Evolutionary conservation across 805 yeast species (phyloP).

Genomic region (Maudiozyma bulderi): DNA sequence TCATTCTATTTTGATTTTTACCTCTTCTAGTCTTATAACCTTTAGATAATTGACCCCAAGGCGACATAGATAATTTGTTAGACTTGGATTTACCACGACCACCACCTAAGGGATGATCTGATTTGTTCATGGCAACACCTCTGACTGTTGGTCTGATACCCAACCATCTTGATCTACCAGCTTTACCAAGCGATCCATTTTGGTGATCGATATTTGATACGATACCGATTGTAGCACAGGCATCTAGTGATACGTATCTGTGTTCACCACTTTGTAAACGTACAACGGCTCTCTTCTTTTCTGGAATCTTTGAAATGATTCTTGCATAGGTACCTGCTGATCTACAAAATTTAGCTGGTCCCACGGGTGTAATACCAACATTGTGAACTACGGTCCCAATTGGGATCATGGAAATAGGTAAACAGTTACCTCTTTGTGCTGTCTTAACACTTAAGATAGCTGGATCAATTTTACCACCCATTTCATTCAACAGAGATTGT

Average conservation of each 20-base stretch:
- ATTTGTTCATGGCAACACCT: slow-evolving; percentile 97
- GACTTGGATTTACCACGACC: slow-evolving; percentile 99
- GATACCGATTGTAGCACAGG: slow-evolving; percentile 89
- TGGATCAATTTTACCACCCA: slow-evolving; percentile 89
- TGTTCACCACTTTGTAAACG: slow-evolving; percentile 88
- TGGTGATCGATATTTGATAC: slow-evolving; percentile 91
- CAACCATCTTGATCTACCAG: slow-evolving; percentile 86
- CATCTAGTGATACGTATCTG: slow-evolving; percentile 73
- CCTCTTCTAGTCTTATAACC: slow-evolving; percentile 93
- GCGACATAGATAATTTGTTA: slow-evolving; percentile 85
- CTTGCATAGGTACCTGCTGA: slow-evolving; percentile 95
- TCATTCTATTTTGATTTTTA: slow-evolving; percentile 71
- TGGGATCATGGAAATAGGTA: slow-evolving; percentile 90
- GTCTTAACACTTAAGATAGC: slow-evolving; percentile 81
- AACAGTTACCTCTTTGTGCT: slow-evolving; percentile 87
- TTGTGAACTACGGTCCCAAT: slow-evolving; percentile 85
- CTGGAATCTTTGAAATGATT: slow-evolving; percentile 67
- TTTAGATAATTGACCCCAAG: slow-evolving; percentile 91
- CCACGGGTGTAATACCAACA: slow-evolving; percentile 66
- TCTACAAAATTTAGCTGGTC: slow-evolving; percentile 82
- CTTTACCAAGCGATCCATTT: slow-evolving; percentile 85
- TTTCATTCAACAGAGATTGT: slow-evolving; percentile 55
- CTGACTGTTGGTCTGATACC: slow-evolving; percentile 94
- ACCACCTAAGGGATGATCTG: slow-evolving; percentile 99
- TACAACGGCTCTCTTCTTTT: slow-evolving; percentile 61